These are phyloP conservation scores for Stentor roeselii DNA, from an alignment of 73 alveolate species.

Conservation along the genomic window DNA sequence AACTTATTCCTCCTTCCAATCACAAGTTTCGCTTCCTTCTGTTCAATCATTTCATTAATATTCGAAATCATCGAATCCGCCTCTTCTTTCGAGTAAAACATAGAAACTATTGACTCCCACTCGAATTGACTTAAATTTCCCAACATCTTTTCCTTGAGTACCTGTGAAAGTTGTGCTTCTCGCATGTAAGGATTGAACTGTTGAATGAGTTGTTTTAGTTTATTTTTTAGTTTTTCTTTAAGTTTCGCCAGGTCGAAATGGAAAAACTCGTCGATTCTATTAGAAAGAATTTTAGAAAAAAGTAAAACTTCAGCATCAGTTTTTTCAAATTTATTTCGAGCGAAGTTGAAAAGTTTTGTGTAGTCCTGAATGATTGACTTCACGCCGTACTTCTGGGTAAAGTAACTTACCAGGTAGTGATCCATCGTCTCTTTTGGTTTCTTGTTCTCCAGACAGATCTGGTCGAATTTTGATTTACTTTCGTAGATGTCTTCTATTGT, in stretches of 20 bases:
- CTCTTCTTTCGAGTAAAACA: slow-evolving; percentile 48
- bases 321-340: slow-evolving; percentile 63
- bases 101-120: slow-evolving; percentile 55
- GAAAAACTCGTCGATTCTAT: slow-evolving; percentile 86
- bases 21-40: slow-evolving; percentile 39
- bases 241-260: slow-evolving; percentile 68
- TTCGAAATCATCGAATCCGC: slow-evolving; percentile 48
- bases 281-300: slow-evolving; percentile 85
- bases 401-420: slow-evolving; percentile 81
- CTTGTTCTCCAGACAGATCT: slow-evolving; percentile 69
- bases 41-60: slow-evolving; percentile 50
- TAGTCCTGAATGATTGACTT: slow-evolving; percentile 80
- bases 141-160: slow-evolving; percentile 54
- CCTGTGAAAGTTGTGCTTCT: slow-evolving; percentile 50
- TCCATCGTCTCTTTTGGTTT: slow-evolving; percentile 89
- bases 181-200: slow-evolving; percentile 69
- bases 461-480: slow-evolving; percentile 77
- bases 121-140: slow-evolving; percentile 53
- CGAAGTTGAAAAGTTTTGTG: slow-evolving; percentile 77
- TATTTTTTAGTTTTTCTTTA: slow-evolving; percentile 66
- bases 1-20: slow-evolving; percentile 44
- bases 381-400: slow-evolving; percentile 86
- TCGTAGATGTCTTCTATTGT: slow-evolving; percentile 72
- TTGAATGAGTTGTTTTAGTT: slow-evolving; percentile 64
- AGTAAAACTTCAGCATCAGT: slow-evolving; percentile 84